Evolutionary conservation across 2,329 filamentous ascomycete species (phyloP).

Genomic region (Leptographium wingfieldii): DNA sequence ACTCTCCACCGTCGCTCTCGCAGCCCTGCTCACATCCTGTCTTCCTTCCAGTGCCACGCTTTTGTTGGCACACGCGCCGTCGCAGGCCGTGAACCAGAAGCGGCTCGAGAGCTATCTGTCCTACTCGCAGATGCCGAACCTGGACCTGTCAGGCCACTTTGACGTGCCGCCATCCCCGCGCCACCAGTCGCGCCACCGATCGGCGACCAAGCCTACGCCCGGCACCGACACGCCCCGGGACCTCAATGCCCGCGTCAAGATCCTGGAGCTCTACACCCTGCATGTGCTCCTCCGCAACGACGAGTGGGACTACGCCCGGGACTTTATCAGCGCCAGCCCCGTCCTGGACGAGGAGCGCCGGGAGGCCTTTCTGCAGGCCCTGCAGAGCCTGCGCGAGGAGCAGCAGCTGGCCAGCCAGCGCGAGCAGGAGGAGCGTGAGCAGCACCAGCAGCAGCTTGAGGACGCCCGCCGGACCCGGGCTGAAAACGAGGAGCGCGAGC

Average conservation of each 20-base stretch:
- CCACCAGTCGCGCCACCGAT: slow-evolving; percentile 26
- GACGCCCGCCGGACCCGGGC: slow-evolving; percentile 40
- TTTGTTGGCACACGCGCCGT: slow-evolving; percentile 75
- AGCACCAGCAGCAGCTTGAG: slow-evolving; percentile 42
- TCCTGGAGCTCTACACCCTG: slow-evolving; percentile 88
- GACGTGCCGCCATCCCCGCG: slow-evolving; percentile 25
- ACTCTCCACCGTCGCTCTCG: background rate
- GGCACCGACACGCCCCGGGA: slow-evolving; percentile 74
- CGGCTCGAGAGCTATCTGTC: slow-evolving; percentile 83
- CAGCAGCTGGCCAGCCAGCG: slow-evolving; percentile 57
- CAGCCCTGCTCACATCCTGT: slow-evolving; percentile 13
- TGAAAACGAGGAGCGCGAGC: slow-evolving; percentile 47
- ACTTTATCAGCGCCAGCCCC: slow-evolving; percentile 78
- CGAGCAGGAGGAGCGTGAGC: slow-evolving; percentile 48
- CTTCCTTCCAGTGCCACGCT: slow-evolving; percentile 59
- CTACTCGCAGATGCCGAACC: slow-evolving; percentile 53
- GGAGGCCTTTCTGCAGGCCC: slow-evolving; percentile 76
- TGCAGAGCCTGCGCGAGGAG: slow-evolving; percentile 75
- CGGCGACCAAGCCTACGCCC: slow-evolving; percentile 24
- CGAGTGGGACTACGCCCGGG: slow-evolving; percentile 89
- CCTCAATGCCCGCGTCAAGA: slow-evolving; percentile 72
- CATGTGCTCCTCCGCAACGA: slow-evolving; percentile 89
- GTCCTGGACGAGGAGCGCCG: slow-evolving; percentile 85
- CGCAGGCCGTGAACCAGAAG: slow-evolving; percentile 74
- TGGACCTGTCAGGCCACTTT: slow-evolving; percentile 58